Evolutionary conservation across 2,329 filamentous ascomycete genomes (phyloP), one percentile per base, ranked within the genome.

Genomic region (Talaromyces funiculosus): DNA sequence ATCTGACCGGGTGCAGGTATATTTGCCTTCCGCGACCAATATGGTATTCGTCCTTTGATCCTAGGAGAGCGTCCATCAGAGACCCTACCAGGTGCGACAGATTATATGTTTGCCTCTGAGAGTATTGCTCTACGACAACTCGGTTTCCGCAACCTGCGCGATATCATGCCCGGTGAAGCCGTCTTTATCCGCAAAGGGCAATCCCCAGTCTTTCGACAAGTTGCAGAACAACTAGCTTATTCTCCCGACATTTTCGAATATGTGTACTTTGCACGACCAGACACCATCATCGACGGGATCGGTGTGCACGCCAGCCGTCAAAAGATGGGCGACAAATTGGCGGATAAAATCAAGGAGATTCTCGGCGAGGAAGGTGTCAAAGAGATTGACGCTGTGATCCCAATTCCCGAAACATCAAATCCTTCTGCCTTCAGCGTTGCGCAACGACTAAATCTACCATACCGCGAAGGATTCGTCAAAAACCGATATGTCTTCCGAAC

Each of bases 91-190:
- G 86, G 85, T 5, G 60, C 60, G 22, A 87, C 77, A 62, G 92
- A 96, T 75, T 96, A 95, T 78, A 91, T 96, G 83, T 85, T 96
- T 80, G 90, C 91, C 0, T 96, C 91, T 0, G 92, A 96, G 75
- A 93, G 89, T 8, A 86, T 96, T 54, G 92, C 91, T 8, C 79
- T 96, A 51, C 84, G 84, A 49, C 90, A 95, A 72, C 86, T 93
- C 53, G 90, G 90, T 16, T 96, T 94, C 77, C 80, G 75, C 35
- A 81, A 91, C 69, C 87, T 95, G 67, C 76, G 82, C 40, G 89
- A 96, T 69, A 89, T 96, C 64, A 77, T 87, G 58, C 91, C 92
- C 0, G 92, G 92, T 22, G 84, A 96, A 76, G 91, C 90, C 2
- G 90, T 95, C 63, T 91, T 95, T 69, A 87, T 95, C 64, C 81